Evolutionary conservation across 257 asterid species (phyloP), one percentile per base, ranked within the genome.

Genomic region (Gentiana straminea): DNA sequence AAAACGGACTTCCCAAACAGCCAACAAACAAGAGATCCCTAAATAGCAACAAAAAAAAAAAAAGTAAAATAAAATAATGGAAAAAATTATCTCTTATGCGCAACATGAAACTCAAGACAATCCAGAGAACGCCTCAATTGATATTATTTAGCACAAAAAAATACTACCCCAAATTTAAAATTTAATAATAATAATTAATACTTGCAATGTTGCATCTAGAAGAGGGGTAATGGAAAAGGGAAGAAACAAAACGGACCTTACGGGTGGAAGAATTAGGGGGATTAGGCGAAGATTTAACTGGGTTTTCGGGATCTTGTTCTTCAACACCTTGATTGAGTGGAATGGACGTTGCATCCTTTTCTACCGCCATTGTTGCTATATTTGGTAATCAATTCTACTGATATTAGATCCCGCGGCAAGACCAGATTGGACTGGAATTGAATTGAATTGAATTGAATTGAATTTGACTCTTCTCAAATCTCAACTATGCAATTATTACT

Each of bases 211-310:
- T 0, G 9, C 8, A 4, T 35, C 1, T 0, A 1, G 4, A 54
- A 54, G 24, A 24, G 24, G 24, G 24, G 24, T 24, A 24, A 7
- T 15, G 37, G 38, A 13, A 52, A 5, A 39, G 8, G 35, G 5
- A 13, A 44, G 12, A 3, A 39, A n/a, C 2, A 61, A 55, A 50
- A 64, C 80, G 13, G 54, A 84, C 96, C 81, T 77, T 75, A 39
- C 94, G 90, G 59, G 94, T 84, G 64, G 93, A 84, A 55, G 96
- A 88, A 79, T 79, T 84, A 44, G 93, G 70, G 50, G 89, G 58
- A 71, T 57, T 44, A 10, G 93, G 81, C 52, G 90, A 64, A 65
- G 94, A 72, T 81, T 88, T 88, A 52, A 72, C 66, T n/a, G 96
- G 79, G 71, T 77, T 86, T 68, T 82, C 94, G 63, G 79, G 88